These are phyloP conservation scores for Chrysanthemum seticuspe DNA, from an alignment of 129 eudicot genomes.

Conservation along the genomic window DNA sequence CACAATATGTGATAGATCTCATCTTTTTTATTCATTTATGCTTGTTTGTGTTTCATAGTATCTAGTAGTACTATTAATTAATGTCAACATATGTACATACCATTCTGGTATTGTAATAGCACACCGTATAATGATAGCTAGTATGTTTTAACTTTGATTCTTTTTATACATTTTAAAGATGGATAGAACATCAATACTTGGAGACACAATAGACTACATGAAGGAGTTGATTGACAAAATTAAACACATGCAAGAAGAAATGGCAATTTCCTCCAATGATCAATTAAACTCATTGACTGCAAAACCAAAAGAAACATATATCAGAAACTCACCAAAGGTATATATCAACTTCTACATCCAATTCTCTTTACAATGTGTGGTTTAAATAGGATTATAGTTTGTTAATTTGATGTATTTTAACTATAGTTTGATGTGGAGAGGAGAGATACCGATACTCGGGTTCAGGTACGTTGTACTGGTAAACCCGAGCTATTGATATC, in stretches of 20 bases:
- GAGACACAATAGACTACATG: slow-evolving; percentile 91
- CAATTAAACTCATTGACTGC: slow-evolving; percentile 35
- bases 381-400: not conserved
- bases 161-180: slow-evolving; percentile 37
- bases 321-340: slow-evolving; percentile 87
- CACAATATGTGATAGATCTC: no score
- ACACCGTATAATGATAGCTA: no score
- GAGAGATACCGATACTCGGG: slow-evolving; percentile 48
- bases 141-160: no score
- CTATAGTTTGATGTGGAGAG: slow-evolving; percentile 87
- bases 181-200: slow-evolving; percentile 93
- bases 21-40: no score
- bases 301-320: slow-evolving; percentile 50
- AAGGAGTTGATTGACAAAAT: slow-evolving; percentile 72
- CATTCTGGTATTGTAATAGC: not conserved
- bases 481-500: slow-evolving; percentile 75
- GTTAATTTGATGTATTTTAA: not conserved
- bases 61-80: not conserved
- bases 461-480: slow-evolving; percentile 62
- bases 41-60: not conserved
- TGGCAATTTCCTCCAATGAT: slow-evolving; percentile 19
- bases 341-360: not conserved
- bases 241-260: slow-evolving; percentile 51
- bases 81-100: not conserved
- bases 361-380: not conserved